Percentiles rank a stretch among this genome's conserved stretches.
Conservation (phyloP, 2,329 filamentous ascomycete species). For the Talaromyces islandicus region DNA sequence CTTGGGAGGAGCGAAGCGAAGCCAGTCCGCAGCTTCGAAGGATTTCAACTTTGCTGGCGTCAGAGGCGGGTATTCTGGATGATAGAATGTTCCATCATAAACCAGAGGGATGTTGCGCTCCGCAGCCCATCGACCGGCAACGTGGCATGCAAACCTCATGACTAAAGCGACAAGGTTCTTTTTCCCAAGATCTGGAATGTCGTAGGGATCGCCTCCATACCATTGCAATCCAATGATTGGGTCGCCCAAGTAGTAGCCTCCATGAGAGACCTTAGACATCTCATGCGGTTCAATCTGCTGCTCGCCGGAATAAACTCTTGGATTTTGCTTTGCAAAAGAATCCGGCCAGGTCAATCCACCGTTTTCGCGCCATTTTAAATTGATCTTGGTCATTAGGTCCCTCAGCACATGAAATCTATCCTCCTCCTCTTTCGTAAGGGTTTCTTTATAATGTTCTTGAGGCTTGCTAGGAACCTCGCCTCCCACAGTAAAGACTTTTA, state of each 20-base stretch:
- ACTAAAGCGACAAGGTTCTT: slow-evolving; percentile 38
- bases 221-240: slow-evolving; percentile 34
- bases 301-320: neutral
- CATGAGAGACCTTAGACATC: slow-evolving; percentile 11
- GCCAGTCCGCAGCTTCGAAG: slow-evolving; percentile 38
- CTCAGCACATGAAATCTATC: slow-evolving; percentile 29
- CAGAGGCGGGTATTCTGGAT: slow-evolving; percentile 34
- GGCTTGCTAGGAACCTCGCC: slow-evolving; percentile 17
- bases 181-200: slow-evolving; percentile 31
- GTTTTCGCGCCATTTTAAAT: slow-evolving; percentile 29
- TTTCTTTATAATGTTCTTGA: slow-evolving; percentile 19
- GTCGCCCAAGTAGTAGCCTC: slow-evolving; percentile 34
- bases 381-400: slow-evolving; percentile 34
- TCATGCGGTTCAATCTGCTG: slow-evolving; percentile 1
- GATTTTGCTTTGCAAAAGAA: neutral
- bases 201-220: slow-evolving; percentile 27
- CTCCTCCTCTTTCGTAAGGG: slow-evolving; percentile 27
- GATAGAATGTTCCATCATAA: slow-evolving; percentile 32
- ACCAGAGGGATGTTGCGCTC: slow-evolving; percentile 31
- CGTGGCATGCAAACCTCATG: slow-evolving; percentile 51
- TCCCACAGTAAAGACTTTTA: slow-evolving; percentile 24
- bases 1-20: slow-evolving; percentile 26
- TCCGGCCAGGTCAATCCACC: slow-evolving; percentile 32
- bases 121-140: slow-evolving; percentile 29
- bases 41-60: slow-evolving; percentile 32